Evolutionary conservation across 2,329 filamentous ascomycete genomes (phyloP), one percentile per base, ranked within the genome.

Genomic region (Diaporthe eres): DNA sequence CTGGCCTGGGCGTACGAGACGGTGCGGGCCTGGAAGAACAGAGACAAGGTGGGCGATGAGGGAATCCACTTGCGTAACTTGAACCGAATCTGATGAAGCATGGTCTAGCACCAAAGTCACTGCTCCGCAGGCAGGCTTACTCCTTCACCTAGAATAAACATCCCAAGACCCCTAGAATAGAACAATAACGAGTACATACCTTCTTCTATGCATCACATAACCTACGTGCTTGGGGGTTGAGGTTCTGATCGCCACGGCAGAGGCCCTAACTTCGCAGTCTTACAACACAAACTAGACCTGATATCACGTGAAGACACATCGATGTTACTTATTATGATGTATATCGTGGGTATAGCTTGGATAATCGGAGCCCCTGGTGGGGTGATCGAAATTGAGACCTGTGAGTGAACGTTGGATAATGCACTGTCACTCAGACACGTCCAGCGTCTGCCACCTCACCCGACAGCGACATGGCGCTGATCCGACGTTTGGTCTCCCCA

Each of bases 391-490:
- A 19, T 1, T 31, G 3, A 25, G 34, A n/a, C 4, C 7, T 39
- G 34, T 37, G 22, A n/a, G 31, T 42, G 31, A 4, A 37, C 4
- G 39, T 44, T 4, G 60, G 60, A 9, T 55, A 19, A 65, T 47
- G 39, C 25, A 22, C 19, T 17, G 9, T 42, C 57, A 37, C 10
- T 31, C 44, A n/a, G 28, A 49, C 60, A 65, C 31, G 19, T 68
- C 13, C 25, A 53, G 9, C 12, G 3, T 17, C 65, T 70, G 65
- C 65, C 65, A 70, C n/a, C 47, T 70, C 65, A 55, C 49, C 31
- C 25, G 31, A 25, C 31, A 68, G 22, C 25, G 31, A 25, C 31
- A 68, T 13, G 63, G 47, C 47, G 63, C 34, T n/a, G 63, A 68
- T 53, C 47, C 4, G n/a, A 19, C 15, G 0, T 15, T n/a, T 34